A percentile compares a stretch with the other conserved stretches of the same genome.
These are phyloP conservation scores for Thalassiosira livingstoniorum DNA, from an alignment of 352 stramenopile genomes.

Conservation along the genomic window DNA sequence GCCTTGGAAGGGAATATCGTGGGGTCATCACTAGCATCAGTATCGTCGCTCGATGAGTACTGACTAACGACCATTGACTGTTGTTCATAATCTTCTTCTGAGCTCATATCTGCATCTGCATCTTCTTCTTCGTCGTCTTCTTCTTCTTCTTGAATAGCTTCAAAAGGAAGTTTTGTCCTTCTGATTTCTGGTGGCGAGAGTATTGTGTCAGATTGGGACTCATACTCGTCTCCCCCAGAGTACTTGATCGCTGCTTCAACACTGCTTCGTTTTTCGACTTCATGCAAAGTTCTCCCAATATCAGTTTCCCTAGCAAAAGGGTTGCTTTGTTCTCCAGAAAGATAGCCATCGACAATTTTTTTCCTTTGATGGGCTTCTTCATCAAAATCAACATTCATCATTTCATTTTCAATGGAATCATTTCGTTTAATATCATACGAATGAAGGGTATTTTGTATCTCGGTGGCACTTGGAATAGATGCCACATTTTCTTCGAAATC, in stretches of 20 bases:
- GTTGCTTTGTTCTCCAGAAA: background rate
- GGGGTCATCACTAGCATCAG: slow-evolving; percentile 47
- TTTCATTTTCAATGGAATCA: slow-evolving; percentile 63
- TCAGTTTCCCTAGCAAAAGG: too few relatives aligned
- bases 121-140: slow-evolving; percentile 17
- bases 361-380: slow-evolving; percentile 3
- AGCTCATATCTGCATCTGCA: slow-evolving; percentile 28
- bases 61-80: background rate
- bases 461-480: too few relatives aligned
- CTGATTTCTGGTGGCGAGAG: slow-evolving; percentile 44
- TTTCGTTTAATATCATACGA: slow-evolving; percentile 52
- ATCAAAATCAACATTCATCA: slow-evolving; percentile 52
- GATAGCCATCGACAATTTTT: background rate
- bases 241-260: background rate
- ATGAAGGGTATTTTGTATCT: slow-evolving; percentile 28
- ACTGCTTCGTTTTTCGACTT: slow-evolving; percentile 1
- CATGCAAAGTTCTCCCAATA: background rate
- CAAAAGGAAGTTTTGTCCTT: slow-evolving; percentile 44
- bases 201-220: slow-evolving; percentile 17
- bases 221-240: too few relatives aligned
- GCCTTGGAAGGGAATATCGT: slow-evolving; percentile 50
- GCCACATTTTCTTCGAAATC: slow-evolving; percentile 31
- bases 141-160: slow-evolving; percentile 15
- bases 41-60: slow-evolving; percentile 18
- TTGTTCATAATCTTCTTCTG: slow-evolving; percentile 15